A percentile compares a stretch with the other conserved stretches of the same genome.
Conservation (phyloP, 1,284 basidiomycete species). For the Sanguinoderma infundibulare region DNA sequence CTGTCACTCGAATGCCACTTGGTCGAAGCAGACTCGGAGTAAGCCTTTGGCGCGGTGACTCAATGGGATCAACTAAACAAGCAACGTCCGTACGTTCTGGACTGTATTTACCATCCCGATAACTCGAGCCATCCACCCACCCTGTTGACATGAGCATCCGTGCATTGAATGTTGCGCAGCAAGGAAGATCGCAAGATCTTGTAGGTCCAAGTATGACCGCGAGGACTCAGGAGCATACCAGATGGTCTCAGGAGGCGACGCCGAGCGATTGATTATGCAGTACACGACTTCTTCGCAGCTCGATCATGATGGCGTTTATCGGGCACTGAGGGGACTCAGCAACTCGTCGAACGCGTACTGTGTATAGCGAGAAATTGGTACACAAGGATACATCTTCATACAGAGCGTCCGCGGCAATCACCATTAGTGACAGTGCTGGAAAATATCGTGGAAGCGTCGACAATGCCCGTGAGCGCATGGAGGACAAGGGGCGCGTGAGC, state of each 20-base stretch:
- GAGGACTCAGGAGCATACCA: not conserved
- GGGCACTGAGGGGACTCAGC: not conserved
- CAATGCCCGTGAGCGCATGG: not conserved
- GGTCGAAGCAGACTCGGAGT: too few species aligned
- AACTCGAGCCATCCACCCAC: too few species aligned
- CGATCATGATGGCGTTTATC: not conserved
- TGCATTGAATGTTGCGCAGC: not conserved
- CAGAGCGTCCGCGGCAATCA: not conserved
- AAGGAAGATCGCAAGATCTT: conserved; percentile 2
- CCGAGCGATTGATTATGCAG: not conserved
- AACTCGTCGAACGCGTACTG: not conserved
- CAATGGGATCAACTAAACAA: too few species aligned
- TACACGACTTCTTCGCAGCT: too few species aligned
- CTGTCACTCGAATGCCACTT: too few species aligned
- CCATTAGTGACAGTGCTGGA: not conserved
- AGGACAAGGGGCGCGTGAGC: not conserved
- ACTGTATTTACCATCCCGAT: too few species aligned
- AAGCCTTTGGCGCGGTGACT: too few species aligned
- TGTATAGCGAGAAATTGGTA: not conserved
- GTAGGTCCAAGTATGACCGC: conserved; percentile 6
- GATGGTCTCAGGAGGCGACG: not conserved
- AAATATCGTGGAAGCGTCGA: not conserved
- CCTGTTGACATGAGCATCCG: too few species aligned
- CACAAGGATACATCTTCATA: not conserved
- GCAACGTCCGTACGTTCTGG: too few species aligned